phyloP scores from a whole-genome alignment of 441 rosid species.

The Bocquillonia castaneifolia region DNA sequence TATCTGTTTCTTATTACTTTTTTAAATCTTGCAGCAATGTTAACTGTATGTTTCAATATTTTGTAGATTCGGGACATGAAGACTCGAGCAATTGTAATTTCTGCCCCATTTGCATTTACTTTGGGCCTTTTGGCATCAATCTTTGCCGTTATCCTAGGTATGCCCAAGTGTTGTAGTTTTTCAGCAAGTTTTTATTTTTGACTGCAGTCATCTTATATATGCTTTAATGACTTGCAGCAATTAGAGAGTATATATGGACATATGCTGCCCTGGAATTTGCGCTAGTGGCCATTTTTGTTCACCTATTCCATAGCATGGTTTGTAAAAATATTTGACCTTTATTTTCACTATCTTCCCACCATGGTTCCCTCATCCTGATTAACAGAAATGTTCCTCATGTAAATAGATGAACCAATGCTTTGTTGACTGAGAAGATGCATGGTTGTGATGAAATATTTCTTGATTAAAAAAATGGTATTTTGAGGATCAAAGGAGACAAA shows the following conservation, averaged over 20 bases:
- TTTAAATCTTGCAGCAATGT: too few species aligned
- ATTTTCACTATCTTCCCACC: neutral
- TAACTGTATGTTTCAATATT: constrained; percentile 14
- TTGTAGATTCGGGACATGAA: constrained; percentile 60
- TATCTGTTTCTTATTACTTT: neutral
- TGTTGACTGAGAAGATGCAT: neutral
- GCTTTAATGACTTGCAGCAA: constrained; percentile 51
- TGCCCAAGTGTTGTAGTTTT: constrained; percentile 13
- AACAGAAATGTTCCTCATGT: neutral
- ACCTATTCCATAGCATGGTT: constrained; percentile 60
- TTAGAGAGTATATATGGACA: constrained; percentile 88
- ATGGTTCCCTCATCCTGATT: neutral
- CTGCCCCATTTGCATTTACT: constrained; percentile 83
- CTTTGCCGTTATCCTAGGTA: constrained; percentile 72
- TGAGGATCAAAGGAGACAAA: too few species aligned
- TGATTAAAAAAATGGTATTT: too few species aligned
- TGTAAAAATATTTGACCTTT: constrained; percentile 28
- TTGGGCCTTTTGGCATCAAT: constrained; percentile 71
- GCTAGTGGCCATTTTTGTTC: constrained; percentile 60
- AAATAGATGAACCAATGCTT: neutral
- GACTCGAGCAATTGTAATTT: constrained; percentile 55
- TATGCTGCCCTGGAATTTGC: constrained; percentile 95
- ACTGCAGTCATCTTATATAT: constrained; percentile 4
- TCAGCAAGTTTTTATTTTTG: neutral
- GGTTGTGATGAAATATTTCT: neutral